Conservation (phyloP, 2,329 filamentous ascomycete genomes). For the Setomelanomma holmii region DNA sequence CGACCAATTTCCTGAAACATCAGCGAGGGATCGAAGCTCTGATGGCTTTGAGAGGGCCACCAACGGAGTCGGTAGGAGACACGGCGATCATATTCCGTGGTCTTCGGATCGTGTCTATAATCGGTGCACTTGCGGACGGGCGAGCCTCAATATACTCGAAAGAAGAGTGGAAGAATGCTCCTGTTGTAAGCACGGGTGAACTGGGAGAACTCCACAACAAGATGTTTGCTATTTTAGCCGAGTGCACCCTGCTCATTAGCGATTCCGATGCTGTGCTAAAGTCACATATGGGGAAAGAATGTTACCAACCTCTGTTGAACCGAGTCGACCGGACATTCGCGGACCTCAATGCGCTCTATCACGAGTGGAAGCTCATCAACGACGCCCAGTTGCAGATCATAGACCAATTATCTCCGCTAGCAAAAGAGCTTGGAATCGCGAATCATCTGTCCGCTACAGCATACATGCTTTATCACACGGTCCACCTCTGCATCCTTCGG, state of each 20-base stretch:
- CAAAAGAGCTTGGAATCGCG: conserved; percentile 20
- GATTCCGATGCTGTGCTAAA: conserved; percentile 13
- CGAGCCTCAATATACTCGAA: conserved; percentile 26
- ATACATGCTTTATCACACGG: conserved; percentile 35
- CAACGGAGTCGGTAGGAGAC: conserved; percentile 8
- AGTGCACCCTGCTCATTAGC: conserved; percentile 28
- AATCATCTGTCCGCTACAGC: conserved; percentile 29
- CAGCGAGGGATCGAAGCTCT: conserved; percentile 37
- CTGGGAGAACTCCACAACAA: conserved; percentile 22
- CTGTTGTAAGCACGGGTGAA: conserved; percentile 13
- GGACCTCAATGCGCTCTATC: conserved; percentile 14
- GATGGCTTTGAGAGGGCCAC: conserved; percentile 30
- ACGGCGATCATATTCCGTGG: conserved; percentile 26
- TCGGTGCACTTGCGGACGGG: conserved; percentile 27
- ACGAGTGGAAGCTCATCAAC: conserved; percentile 23
- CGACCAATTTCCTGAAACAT: conserved; percentile 36
- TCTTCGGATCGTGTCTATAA: conserved; percentile 31
- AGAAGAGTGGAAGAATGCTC: conserved; percentile 34
- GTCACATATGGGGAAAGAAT: neutral
- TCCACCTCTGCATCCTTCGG: conserved; percentile 26
- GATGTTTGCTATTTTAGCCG: conserved; percentile 31
- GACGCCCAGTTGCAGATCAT: conserved; percentile 8
- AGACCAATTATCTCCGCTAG: conserved; percentile 7
- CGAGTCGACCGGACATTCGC: conserved; percentile 10
- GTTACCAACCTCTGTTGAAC: conserved; percentile 9